Conservation (phyloP, 495 filamentous ascomycete species). For the Lepraria neglecta region DNA sequence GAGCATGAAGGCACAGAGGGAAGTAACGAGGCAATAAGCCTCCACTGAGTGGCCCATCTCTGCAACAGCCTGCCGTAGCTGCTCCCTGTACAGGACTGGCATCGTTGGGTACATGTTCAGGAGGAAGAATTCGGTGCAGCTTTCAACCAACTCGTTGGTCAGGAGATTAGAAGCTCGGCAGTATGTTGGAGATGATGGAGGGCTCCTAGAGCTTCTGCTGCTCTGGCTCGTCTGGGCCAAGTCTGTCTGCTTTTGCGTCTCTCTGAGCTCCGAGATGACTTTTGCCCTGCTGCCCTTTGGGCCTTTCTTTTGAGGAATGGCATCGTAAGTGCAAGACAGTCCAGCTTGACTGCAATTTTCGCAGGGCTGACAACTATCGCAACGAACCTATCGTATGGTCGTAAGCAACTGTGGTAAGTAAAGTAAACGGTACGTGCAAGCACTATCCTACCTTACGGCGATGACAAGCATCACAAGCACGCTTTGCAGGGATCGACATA, state of each 20-base stretch:
- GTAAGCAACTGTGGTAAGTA: slow-evolving; percentile 11
- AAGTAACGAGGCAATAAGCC: slow-evolving; percentile 71
- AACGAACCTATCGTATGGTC: slow-evolving; percentile 24
- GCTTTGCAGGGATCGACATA: slow-evolving; percentile 39
- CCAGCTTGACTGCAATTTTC: slow-evolving; percentile 50
- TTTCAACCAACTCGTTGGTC: slow-evolving; percentile 53
- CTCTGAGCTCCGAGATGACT: slow-evolving; percentile 69
- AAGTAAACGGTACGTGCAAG: background rate
- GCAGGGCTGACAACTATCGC: slow-evolving; percentile 27
- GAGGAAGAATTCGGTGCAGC: slow-evolving; percentile 79
- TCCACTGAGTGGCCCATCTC: slow-evolving; percentile 58
- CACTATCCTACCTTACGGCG: slow-evolving; percentile 71
- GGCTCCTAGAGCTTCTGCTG: slow-evolving; percentile 37
- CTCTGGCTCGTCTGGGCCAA: slow-evolving; percentile 7
- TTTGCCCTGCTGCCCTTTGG: slow-evolving; percentile 77
- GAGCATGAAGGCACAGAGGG: slow-evolving; percentile 77
- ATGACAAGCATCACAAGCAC: slow-evolving; percentile 78
- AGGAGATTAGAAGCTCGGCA: slow-evolving; percentile 52
- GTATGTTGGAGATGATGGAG: slow-evolving; percentile 37
- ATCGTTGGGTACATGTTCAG: slow-evolving; percentile 75
- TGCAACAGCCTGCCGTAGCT: slow-evolving; percentile 57
- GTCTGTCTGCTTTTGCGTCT: slow-evolving; percentile 52
- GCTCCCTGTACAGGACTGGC: slow-evolving; percentile 67
- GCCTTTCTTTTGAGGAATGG: slow-evolving; percentile 81
- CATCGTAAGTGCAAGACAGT: slow-evolving; percentile 70